Evolutionary conservation across 2,329 filamentous ascomycete genomes (phyloP).

Genomic region (Dothistroma pini): DNA sequence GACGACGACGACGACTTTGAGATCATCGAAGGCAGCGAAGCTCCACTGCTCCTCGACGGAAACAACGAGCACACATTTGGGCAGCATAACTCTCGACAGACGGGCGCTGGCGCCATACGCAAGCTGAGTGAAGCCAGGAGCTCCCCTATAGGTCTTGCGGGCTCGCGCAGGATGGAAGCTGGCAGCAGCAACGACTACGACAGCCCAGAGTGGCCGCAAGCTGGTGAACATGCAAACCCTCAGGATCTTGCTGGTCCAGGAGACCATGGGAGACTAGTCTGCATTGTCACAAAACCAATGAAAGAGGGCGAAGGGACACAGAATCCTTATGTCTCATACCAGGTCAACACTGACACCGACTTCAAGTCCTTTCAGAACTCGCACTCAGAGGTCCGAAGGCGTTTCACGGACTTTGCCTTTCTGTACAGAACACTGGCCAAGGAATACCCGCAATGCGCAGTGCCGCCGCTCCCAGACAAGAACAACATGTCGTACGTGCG

Average conservation of each 20-base stretch:
- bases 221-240: slow-evolving; percentile 49
- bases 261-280: slow-evolving; percentile 72
- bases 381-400: slow-evolving; percentile 74
- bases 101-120: background rate
- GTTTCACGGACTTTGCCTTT: slow-evolving; percentile 97
- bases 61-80: background rate
- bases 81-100: background rate
- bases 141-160: slow-evolving; percentile 10
- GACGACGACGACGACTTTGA: slow-evolving; percentile 19
- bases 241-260: slow-evolving; percentile 63
- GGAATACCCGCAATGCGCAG: slow-evolving; percentile 87
- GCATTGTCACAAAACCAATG: slow-evolving; percentile 74
- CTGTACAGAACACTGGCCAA: slow-evolving; percentile 84
- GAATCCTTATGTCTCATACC: slow-evolving; percentile 93
- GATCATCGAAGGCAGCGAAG: slow-evolving; percentile 16
- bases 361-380: slow-evolving; percentile 89
- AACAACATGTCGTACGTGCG: slow-evolving; percentile 99
- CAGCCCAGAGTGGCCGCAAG: slow-evolving; percentile 68
- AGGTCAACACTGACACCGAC: slow-evolving; percentile 87
- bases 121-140: background rate
- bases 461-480: slow-evolving; percentile 94
- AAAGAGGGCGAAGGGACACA: slow-evolving; percentile 98
- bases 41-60: background rate
- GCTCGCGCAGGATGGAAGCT: slow-evolving; percentile 28
- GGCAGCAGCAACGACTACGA: slow-evolving; percentile 65